These are phyloP conservation scores for Cryptococcus sp. DNA, from an alignment of 1,284 basidiomycete species.

Conservation along the genomic window DNA sequence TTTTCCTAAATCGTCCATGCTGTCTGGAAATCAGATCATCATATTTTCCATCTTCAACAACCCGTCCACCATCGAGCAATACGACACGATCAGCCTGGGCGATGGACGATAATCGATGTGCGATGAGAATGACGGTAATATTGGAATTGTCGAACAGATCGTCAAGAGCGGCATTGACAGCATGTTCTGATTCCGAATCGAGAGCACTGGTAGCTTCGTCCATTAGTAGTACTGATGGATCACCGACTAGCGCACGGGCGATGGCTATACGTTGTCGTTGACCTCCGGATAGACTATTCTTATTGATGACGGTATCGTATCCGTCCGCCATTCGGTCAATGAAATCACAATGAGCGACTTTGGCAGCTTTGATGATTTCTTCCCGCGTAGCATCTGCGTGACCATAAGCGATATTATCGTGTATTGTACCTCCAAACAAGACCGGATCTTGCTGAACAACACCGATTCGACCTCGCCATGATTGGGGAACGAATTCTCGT, in stretches of 20 bases:
- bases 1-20: slow-evolving; percentile 43
- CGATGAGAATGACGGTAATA: slow-evolving; percentile 53
- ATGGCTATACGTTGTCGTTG: slow-evolving; percentile 54
- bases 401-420: slow-evolving; percentile 90
- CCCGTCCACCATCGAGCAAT: slow-evolving; percentile 49
- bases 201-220: slow-evolving; percentile 45
- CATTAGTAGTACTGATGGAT: slow-evolving; percentile 50
- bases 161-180: slow-evolving; percentile 50
- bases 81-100: slow-evolving; percentile 51
- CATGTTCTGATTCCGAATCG: slow-evolving; percentile 32
- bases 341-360: slow-evolving; percentile 92
- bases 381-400: slow-evolving; percentile 65
- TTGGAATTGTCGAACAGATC: slow-evolving; percentile 48
- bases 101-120: slow-evolving; percentile 52
- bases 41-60: slow-evolving; percentile 51
- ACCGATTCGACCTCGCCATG: slow-evolving; percentile 81
- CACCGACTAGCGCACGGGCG: slow-evolving; percentile 51
- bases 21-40: slow-evolving; percentile 44
- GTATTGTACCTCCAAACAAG: slow-evolving; percentile 72
- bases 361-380: slow-evolving; percentile 81
- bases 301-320: slow-evolving; percentile 52
- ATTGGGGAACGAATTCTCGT: slow-evolving; percentile 69
- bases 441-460: slow-evolving; percentile 70
- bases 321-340: slow-evolving; percentile 86
- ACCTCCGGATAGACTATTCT: slow-evolving; percentile 48